Base-by-base conservation (phyloP, 208 protist genomes). In the Jaenimonas drosophilae region DNA sequence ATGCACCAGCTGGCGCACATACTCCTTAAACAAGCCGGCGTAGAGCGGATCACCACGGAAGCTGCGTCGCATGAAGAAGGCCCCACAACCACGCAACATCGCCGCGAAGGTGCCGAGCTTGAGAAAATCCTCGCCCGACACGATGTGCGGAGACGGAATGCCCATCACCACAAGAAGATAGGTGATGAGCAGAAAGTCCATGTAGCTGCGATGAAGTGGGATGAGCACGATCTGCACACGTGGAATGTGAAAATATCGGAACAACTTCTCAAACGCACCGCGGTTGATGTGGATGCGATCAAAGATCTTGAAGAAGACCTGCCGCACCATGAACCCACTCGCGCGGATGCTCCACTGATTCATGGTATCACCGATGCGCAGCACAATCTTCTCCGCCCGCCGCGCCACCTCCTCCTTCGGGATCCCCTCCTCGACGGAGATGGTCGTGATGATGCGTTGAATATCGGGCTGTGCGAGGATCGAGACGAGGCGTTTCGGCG, bases 1-100 rank as follows among this genome's bases (percentile, higher is more conserved):
- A 28, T 61, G 59, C 26, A 88, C 70, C 7, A 96, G 59, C 33
- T 86, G 78, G 19, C 66, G 62, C 9, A 92, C 58, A 49, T 94
- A 96, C 54, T 91, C 76, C 48, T 54, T 63, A 52, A 94, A 91
- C 19, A 94, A 66, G 11, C 55, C 47, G 23, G 66, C 58, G 54
- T 96, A 94, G 14, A 96, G 59, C 1, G 48, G 53, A 58, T 94
- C 86, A 33, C 66, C 64, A 26, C 71, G 63, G 54, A 96, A 94
- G 25, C 64, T 67, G 32, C 83, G 67, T 29, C 81, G 81, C 63
- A 96, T 91, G 44, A 96, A 96, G 49, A 96, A 91, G n/a, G 83
- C 86, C 9, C 86, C 86, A 48, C 74, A 83, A n/a, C 82, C 78
- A 25, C 86, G 71, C 67, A 94, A 76, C 17, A 94, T 38, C n/a